Base-by-base conservation (phyloP, 2,329 filamentous ascomycete species). In the Pyricularia pennisetigena region DNA sequence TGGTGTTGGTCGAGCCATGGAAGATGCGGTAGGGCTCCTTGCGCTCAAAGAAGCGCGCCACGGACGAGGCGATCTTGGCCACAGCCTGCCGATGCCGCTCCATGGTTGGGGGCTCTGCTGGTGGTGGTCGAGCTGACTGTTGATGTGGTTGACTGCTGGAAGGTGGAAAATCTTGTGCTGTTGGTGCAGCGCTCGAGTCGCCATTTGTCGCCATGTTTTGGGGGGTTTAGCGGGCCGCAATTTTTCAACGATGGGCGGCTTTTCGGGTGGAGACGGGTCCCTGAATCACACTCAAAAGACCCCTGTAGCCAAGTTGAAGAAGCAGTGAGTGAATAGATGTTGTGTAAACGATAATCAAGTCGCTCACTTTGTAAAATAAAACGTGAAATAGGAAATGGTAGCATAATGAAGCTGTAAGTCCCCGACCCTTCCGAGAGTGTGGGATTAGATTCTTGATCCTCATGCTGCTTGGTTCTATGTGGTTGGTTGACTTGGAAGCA, bases 1-100 rank as follows among this genome's bases (percentile, higher is more conserved):
- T 93, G 74, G 86, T 90, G 80, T 93, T 93, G 67, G 91, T 93
- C 59, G 87, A 89, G 72, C 90, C 91, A 80, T 93, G 90, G 76
- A 84, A 88, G 80, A 94, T 92, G 71, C 90, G 86, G 80, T 90
- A 94, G 26, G 89, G 85, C 74, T 82, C 78, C 65, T 78, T 76
- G 65, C 79, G 76, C 69, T 80, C 78, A 74, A 82, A 85, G 76
- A 82, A 82, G 74, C 77, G 73, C 69, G 80, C 79, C 66, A 85
- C 82, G 6, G 82, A 77, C 29, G 79, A 71, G 63, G 84, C 79
- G 70, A 86, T 83, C 49, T 78, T 77, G 69, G 77, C 74, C 67
- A 86, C 82, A 67, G 82, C 78, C 67, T 81, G 77, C 66, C 76
- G 77, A 77, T 86, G 84, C 70, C 80, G 80, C 68, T 86, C 83